Evolutionary conservation across 2,329 filamentous ascomycete genomes (phyloP), one percentile per base, ranked within the genome.

Genomic region (Botryosphaeria dothidea): DNA sequence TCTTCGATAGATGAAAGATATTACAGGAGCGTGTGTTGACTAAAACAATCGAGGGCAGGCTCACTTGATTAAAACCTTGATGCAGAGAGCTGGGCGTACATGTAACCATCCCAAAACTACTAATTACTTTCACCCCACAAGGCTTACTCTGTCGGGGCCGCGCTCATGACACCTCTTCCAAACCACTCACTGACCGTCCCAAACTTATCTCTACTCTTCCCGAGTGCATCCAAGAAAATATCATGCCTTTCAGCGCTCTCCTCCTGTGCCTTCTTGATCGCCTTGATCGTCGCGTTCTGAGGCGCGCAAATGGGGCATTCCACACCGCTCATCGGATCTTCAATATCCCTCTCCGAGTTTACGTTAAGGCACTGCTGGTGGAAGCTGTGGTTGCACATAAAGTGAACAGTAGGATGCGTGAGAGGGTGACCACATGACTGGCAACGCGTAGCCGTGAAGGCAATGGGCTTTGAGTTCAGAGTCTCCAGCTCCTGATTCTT

Each of bases 331-430:
- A 31, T 52, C 9, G 86, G 83, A 60, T 89, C 88, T 36, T 85
- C 82, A 9, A 80, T 79, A 58, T 89, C 89, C 23, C 85, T 83
- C 31, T 80, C 79, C 4, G 74, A 77, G 8, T 72, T 70, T 4
- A 83, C 82, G 73, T 92, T 91, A 46, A 99, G 81, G 77, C 94
- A 99, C 51, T 92, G 85, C 79, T 96, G 92, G 75, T 99, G 95
- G 83, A 97, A 99, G 67, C 90, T 93, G 77, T 99, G 95, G 77
- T 96, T 97, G 82, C 95, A 99, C 68, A 99, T 79, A 76, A 99
- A 99, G 75, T 99, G 95, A 54, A 99, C 93, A 0, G 90, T 92
- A 0, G 95, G 95, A 13, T 98, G 82, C 69, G 97, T 93, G 19
- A 98, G 84, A 27, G 87, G 84, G 41, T 88, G 86, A 17, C 88